Base-by-base conservation (phyloP, 2,329 filamentous ascomycete genomes). In the Zymoseptoria tritici region DNA sequence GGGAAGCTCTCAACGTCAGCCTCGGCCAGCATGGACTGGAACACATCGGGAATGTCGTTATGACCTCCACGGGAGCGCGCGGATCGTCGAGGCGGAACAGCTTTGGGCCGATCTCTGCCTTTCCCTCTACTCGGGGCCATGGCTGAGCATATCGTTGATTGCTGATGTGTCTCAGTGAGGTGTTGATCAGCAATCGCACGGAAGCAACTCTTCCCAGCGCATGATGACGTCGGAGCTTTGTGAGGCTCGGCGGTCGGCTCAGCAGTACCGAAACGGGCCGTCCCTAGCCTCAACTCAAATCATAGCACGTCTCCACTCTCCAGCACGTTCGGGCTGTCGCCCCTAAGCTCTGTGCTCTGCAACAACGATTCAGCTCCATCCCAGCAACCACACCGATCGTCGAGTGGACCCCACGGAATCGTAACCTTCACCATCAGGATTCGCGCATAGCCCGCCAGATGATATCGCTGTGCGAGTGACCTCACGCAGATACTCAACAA, bases 121-220 rank as follows among this genome's bases (percentile, higher is more conserved):
- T 66, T 70, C 21, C 68, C 68, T 65, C 68, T 66, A 61, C 66
- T 70, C 9, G 70, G 67, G 52, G 68, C 68, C 70, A 72, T 72
- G 58, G 13, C 11, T 53, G 52, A 26, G 22, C n/a, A 53, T 24
- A 16, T 24, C 13, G 52, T 20, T 16, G 20, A n/a, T 19, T 24
- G 3, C 13, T 13, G 11, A 53, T 53, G 52, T 19, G 31, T 16
- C 9, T 29, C 20, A 16, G 52, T n/a, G 22, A 19, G 20, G 16
- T 26, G 22, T n/a, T 53, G 51, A 53, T 53, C 36, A 11, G 36
- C 36, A 16, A 42, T 42, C 11, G 36, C 36, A 46, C 36, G 36
- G 36, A 46, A 46, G 36, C 36, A 46, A 6, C 6, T 2, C 16
- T 46, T 46, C 36, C 36, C 16, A 16, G 36, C 16, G 36, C 36